Conservation (phyloP, 352 stramenopile genomes). For the Aphanomyces cochlioides region DNA sequence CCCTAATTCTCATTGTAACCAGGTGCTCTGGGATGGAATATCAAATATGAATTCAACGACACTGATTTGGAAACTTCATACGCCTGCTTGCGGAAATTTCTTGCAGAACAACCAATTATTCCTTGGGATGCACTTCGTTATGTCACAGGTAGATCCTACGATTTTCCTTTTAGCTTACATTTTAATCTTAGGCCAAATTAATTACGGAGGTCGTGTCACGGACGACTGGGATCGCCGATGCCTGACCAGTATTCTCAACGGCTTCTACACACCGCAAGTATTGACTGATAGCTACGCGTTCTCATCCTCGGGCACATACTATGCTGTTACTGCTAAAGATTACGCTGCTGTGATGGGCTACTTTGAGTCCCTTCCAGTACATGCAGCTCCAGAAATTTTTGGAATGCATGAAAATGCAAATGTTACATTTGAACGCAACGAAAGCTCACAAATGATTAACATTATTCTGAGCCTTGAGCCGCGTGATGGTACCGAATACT, state of each 20-base stretch:
- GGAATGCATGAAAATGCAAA: conserved; percentile 97
- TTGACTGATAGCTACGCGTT: conserved; percentile 83
- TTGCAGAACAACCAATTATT: conserved; percentile 86
- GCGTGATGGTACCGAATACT: conserved; percentile 42
- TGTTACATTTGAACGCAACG: conserved; percentile 90
- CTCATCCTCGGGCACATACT: conserved; percentile 84
- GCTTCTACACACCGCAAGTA: conserved; percentile 86
- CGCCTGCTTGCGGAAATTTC: conserved; percentile 85
- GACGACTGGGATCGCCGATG: conserved; percentile 94
- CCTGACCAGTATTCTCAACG: conserved; percentile 90
- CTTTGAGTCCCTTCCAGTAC: conserved; percentile 69
- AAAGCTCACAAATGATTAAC: conserved; percentile 83
- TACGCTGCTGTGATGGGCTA: conserved; percentile 62
- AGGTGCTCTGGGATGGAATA: conserved; percentile 92
- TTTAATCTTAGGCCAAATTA: conserved; percentile 82
- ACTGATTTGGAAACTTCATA: conserved; percentile 93
- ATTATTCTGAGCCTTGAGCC: conserved; percentile 89
- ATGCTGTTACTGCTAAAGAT: conserved; percentile 50
- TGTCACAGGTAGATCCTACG: conserved; percentile 60
- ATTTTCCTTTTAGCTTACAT: neutral
- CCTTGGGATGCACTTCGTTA: conserved; percentile 93
- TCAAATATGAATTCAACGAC: conserved; percentile 95
- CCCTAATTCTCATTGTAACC: neutral
- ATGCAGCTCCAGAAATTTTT: conserved; percentile 92
- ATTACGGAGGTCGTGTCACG: conserved; percentile 94